A percentile compares a stretch with the other conserved stretches of the same genome.
Conservation (phyloP, 306 rosid species). For the Alnus glutinosa region DNA sequence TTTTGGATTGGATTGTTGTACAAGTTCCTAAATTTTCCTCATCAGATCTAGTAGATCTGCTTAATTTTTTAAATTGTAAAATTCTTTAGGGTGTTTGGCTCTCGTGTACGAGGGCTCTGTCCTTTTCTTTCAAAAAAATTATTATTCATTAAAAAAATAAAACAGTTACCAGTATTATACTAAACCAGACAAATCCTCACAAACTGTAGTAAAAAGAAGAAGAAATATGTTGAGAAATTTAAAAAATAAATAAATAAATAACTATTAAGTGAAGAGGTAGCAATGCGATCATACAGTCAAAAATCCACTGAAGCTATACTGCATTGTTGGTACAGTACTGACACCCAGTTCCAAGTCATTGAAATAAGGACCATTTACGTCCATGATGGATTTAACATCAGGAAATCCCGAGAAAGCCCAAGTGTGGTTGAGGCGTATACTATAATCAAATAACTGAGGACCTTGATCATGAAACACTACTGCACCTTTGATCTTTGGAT, state of each 20-base stretch:
- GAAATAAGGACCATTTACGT: constrained; percentile 86
- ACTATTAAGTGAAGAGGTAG: constrained; percentile 24
- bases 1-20: no score
- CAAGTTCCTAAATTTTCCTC: no score
- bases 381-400: constrained; percentile 89
- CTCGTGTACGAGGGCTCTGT: no score
- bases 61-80: no score
- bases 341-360: constrained; percentile 85
- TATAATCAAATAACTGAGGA: constrained; percentile 78
- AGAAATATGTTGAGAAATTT: neutral
- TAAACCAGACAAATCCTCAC: neutral
- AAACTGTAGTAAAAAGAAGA: neutral
- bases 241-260: neutral
- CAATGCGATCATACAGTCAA: constrained; percentile 65
- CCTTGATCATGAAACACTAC: constrained; percentile 87
- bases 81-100: no score
- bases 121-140: no score
- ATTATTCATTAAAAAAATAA: neutral
- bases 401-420: constrained; percentile 99
- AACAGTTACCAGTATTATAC: constrained; percentile 2
- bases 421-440: constrained; percentile 94
- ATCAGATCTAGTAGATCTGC: no score
- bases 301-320: constrained; percentile 95
- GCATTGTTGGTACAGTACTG: constrained; percentile 78
- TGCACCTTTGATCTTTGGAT: constrained; percentile 89